Evolutionary conservation across 345 rosid species (phyloP), one percentile per base, ranked within the genome.

Genomic region (Excoecaria agallocha): DNA sequence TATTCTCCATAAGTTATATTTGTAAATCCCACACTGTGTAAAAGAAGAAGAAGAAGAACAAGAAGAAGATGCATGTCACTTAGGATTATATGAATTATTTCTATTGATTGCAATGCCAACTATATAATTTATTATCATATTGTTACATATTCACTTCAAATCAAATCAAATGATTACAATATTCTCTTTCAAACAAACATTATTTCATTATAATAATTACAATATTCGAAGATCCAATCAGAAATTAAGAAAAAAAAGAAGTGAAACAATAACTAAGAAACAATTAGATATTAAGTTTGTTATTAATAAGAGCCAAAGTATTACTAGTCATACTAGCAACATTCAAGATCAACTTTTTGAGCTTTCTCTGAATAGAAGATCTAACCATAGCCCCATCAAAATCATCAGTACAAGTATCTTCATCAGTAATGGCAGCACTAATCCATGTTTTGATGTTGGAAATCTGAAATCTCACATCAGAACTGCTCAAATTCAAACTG

Each of bases 371-470:
- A 75, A 86, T 80, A 2, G 66, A 66, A 38, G 75, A 73, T 30
- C 81, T 82, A 66, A 85, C 90, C 30, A 70, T 75, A 76, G 38
- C 24, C 10, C 73, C 93, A 11, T 84, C 88, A 49, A 92, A 77
- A 41, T 78, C 97, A 58, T 90, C 97, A 55, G 83, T 83, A 76
- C 97, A 92, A 20, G 94, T 88, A 38, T 76, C 76, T 73, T 90
- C 92, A 59, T 90, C 85, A 0, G 98, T 90, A 64, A 90, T 70
- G 4, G 96, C 92, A 1, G 91, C 87, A 74, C 96, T 90, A 5
- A 85, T 82, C 91, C 93, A 94, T 0, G 91, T 89, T 85, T 82
- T 67, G 12, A 87, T 74, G 55, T 85, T 86, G 7, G 75, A 74
- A 51, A 89, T 59, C 39, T 85, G 88, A 49, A 84, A 79, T 71